Conservation (phyloP, 2,329 filamentous ascomycete genomes). For the Fusarium compactum region DNA sequence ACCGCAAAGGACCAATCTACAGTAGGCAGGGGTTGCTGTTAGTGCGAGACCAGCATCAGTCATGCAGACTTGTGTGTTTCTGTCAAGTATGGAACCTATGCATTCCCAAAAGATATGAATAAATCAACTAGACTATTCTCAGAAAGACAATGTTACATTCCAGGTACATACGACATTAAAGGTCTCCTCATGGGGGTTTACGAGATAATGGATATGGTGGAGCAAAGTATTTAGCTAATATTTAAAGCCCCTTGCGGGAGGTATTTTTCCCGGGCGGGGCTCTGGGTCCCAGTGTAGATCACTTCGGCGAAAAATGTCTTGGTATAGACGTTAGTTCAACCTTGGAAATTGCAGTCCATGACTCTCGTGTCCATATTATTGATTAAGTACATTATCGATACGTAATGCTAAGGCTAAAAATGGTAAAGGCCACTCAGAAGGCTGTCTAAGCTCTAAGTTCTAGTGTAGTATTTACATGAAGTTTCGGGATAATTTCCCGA, state of each 20-base stretch:
- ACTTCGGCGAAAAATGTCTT: slow-evolving; percentile 1
- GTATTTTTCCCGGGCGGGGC: neutral
- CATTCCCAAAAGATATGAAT: neutral
- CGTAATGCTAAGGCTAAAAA: neutral
- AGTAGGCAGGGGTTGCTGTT: neutral
- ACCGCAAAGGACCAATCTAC: neutral
- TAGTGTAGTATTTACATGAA: neutral
- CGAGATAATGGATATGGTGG: neutral
- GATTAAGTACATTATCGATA: slow-evolving; percentile 1
- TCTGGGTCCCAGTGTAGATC: neutral
- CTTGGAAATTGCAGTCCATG: neutral
- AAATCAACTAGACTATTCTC: neutral
- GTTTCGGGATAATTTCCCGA: neutral
- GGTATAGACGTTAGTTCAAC: no score
- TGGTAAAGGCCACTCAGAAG: neutral
- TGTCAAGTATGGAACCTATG: neutral
- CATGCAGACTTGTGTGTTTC: neutral
- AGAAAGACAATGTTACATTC: neutral
- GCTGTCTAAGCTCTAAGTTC: neutral
- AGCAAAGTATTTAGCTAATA: neutral
- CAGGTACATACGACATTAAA: neutral
- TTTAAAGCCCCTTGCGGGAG: neutral
- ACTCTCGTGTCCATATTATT: slow-evolving; percentile 1
- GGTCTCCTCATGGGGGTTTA: neutral
- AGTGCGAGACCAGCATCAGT: neutral